These are phyloP conservation scores for Penicillium turbatum DNA, from an alignment of 495 filamentous ascomycete genomes.

Conservation along the genomic window DNA sequence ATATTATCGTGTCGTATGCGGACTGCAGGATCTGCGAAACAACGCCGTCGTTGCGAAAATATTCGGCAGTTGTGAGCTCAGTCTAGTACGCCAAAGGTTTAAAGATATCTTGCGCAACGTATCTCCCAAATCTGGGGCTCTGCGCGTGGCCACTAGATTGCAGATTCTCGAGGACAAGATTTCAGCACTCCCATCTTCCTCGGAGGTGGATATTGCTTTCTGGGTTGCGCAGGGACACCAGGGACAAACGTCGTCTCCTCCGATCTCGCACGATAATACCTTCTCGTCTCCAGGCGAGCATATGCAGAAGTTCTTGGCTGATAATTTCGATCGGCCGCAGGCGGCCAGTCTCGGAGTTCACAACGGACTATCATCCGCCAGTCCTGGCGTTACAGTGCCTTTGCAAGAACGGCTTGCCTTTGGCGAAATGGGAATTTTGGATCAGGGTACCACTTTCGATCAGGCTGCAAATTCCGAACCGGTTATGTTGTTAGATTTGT, in stretches of 20 bases:
- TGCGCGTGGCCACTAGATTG: neutral
- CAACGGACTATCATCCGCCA: no score
- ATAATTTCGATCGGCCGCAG: neutral
- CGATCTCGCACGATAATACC: no score
- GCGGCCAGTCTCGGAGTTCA: no score
- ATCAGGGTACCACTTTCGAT: no score
- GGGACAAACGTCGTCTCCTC: no score
- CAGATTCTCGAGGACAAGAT: neutral
- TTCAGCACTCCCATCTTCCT: neutral
- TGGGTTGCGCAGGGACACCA: neutral
- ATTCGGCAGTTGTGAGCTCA: slow-evolving; percentile 1
- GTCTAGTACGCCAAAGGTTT: neutral
- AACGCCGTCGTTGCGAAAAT: slow-evolving; percentile 4
- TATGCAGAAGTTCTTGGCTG: neutral
- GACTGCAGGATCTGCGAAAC: slow-evolving; percentile 3
- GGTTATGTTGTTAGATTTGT: no score
- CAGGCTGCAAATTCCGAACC: no score
- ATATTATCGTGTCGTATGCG: slow-evolving; percentile 12
- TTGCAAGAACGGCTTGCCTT: no score
- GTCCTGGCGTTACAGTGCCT: no score
- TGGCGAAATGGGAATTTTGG: no score
- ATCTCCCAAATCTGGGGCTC: neutral
- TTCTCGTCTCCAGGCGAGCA: neutral
- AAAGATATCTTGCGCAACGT: slow-evolving; percentile 3
- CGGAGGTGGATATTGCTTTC: slow-evolving; percentile 1